Percentiles rank a stretch among this genome's conserved stretches.
Evolutionary conservation across 1,284 basidiomycete species (phyloP).

Genomic region (Peniophora sp.): DNA sequence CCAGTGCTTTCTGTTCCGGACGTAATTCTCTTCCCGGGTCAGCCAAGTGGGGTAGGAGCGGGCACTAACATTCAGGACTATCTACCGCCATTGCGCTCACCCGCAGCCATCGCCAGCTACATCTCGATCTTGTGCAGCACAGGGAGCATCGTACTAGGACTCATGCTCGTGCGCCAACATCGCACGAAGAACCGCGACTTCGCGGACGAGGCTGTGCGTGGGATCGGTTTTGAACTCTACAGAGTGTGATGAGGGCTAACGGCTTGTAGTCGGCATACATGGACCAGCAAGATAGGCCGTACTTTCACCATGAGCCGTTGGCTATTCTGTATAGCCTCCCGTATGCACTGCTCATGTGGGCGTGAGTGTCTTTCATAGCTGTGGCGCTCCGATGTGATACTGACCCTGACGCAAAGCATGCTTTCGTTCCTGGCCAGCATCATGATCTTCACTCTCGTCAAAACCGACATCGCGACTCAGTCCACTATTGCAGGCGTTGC

Average conservation of each 20-base stretch:
- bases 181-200: slow-evolving; percentile 21
- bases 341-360: slow-evolving; percentile 30
- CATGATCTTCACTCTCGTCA: neutral
- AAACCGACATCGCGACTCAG: neutral
- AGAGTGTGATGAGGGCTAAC: neutral
- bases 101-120: slow-evolving; percentile 27
- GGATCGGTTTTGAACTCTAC: neutral
- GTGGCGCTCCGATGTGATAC: slow-evolving; percentile 2
- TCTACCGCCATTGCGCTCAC: slow-evolving; percentile 10
- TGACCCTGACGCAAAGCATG: neutral
- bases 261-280: slow-evolving; percentile 18
- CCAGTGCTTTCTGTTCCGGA: slow-evolving; percentile 3
- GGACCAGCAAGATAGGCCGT: slow-evolving; percentile 12
- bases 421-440: neutral
- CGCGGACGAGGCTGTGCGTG: slow-evolving; percentile 7
- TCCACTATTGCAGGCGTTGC: neutral
- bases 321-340: slow-evolving; percentile 31
- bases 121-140: slow-evolving; percentile 31
- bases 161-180: slow-evolving; percentile 30
- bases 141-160: slow-evolving; percentile 30
- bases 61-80: neutral
- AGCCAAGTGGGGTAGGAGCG: neutral
- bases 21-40: slow-evolving; percentile 2
- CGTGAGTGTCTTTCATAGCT: slow-evolving; percentile 19
- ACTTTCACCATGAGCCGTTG: slow-evolving; percentile 26